Evolutionary conservation across 495 filamentous ascomycete species (phyloP).

Genomic region (Bacidia gigantensis): DNA sequence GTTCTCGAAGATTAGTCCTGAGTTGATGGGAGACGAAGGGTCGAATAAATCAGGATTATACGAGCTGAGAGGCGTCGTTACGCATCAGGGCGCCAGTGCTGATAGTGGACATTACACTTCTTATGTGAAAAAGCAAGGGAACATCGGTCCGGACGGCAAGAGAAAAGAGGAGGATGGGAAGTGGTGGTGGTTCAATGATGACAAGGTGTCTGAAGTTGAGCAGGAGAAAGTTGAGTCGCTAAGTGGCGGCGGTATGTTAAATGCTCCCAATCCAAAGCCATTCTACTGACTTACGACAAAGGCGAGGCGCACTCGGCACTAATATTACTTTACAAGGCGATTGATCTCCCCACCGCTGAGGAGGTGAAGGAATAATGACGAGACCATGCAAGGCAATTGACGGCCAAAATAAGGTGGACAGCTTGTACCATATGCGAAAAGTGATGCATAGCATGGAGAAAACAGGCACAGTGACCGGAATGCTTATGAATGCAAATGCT

Average conservation of each 20-base stretch:
- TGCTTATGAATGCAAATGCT: not conserved
- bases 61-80: constrained; percentile 85
- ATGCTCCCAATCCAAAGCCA: not conserved
- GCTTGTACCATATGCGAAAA: not conserved
- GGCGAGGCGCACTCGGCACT: constrained; percentile 88
- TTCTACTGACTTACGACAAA: constrained; percentile 17
- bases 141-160: constrained; percentile 51
- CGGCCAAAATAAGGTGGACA: not conserved
- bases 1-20: constrained; percentile 54
- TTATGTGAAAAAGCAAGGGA: constrained; percentile 82
- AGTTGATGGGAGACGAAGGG: constrained; percentile 58
- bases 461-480: not conserved
- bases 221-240: constrained; percentile 81
- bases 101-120: constrained; percentile 97
- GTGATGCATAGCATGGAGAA: not conserved
- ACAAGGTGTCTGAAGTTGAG: constrained; percentile 89
- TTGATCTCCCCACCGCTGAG: constrained; percentile 45
- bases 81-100: constrained; percentile 93
- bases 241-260: constrained; percentile 65
- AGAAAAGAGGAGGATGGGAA: constrained; percentile 71
- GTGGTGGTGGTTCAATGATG: constrained; percentile 99
- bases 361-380: constrained; percentile 24
- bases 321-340: constrained; percentile 82
- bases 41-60: constrained; percentile 88
- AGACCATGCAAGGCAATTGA: not conserved